Evolutionary conservation across 2,329 filamentous ascomycete genomes (phyloP), one percentile per base, ranked within the genome.

Genomic region (Bipolaris bicolor): DNA sequence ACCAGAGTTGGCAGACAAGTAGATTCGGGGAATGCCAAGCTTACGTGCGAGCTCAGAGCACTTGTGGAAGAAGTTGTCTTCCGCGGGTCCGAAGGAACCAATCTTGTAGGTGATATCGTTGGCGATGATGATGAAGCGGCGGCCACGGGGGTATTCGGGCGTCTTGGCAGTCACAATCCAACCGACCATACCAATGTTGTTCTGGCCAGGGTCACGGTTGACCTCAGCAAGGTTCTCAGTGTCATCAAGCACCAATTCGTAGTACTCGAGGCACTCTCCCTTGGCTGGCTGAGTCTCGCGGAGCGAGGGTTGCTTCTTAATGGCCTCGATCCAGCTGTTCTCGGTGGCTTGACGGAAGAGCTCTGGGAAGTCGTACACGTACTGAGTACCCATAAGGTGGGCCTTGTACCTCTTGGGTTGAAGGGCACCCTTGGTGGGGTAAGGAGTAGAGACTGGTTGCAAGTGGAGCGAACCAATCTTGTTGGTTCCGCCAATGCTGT

Each of bases 101-200:
- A 98, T 99, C 84, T 96, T 96, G 86, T 92, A 98, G 16, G 95
- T 99, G 77, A 99, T 99, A 75, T 99, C 95, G 84, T 99, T 99
- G 84, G 95, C 93, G 62, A 99, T 89, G 64, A 99, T 91, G 75
- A 99, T 88, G 80, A 98, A 97, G 74, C 91, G 91, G 67, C 95
- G 88, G 58, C 95, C 95, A 64, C 87, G 86, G 57, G 95, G 94
- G 76, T 99, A 99, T 79, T 99, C 95, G 9, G 95, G 95, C 1
- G 95, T 98, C 76, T 88, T 92, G 15, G 93, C 95, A 61, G 91
- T 96, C 76, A 98, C 89, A 65, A 98, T 86, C 95, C 95, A 99
- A 66, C 92, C 95, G 54, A 99, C 94, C 95, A 99, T 99, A 81
- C 95, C 95, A 73, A 95, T 95, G 41, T 85, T 90, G 83, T 99